phyloP scores from a whole-genome alignment of 2,329 filamentous ascomycete species.

The Xylariaceae sp. region DNA sequence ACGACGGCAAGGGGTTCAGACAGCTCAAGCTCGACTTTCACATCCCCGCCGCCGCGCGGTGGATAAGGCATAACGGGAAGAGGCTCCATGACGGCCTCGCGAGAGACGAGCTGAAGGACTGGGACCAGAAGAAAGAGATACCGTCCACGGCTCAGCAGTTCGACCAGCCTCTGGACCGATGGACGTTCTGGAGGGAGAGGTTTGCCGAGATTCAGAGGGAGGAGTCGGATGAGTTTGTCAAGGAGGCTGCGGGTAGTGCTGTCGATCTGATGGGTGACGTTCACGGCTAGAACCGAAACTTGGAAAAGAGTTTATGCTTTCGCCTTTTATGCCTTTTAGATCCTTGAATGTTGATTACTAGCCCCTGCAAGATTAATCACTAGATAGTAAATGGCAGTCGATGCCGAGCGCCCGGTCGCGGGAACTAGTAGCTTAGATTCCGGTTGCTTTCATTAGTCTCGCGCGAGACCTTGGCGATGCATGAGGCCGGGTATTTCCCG shows the following conservation, averaged over 20 bases:
- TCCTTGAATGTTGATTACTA: too few species aligned
- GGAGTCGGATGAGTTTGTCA: neutral
- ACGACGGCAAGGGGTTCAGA: neutral
- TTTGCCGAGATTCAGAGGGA: neutral
- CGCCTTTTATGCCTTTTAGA: too few species aligned
- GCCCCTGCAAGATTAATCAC: too few species aligned
- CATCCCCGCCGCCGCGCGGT: neutral
- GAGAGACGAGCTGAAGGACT: neutral
- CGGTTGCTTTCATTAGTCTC: too few species aligned
- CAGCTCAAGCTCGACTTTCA: neutral
- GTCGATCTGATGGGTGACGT: neutral
- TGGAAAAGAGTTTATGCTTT: too few species aligned
- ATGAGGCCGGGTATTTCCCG: too few species aligned
- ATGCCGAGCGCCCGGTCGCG: too few species aligned
- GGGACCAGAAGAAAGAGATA: neutral
- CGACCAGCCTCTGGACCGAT: neutral
- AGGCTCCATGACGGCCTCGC: neutral
- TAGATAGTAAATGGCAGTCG: too few species aligned
- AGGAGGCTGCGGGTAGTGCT: conserved; percentile 9
- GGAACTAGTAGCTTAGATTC: too few species aligned
- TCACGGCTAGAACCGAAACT: neutral
- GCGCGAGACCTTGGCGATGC: too few species aligned
- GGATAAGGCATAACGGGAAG: neutral
- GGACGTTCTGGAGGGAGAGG: neutral
- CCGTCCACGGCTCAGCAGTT: neutral